Conservation (phyloP, 805 yeast species). For the Candida rishiriensis region DNA sequence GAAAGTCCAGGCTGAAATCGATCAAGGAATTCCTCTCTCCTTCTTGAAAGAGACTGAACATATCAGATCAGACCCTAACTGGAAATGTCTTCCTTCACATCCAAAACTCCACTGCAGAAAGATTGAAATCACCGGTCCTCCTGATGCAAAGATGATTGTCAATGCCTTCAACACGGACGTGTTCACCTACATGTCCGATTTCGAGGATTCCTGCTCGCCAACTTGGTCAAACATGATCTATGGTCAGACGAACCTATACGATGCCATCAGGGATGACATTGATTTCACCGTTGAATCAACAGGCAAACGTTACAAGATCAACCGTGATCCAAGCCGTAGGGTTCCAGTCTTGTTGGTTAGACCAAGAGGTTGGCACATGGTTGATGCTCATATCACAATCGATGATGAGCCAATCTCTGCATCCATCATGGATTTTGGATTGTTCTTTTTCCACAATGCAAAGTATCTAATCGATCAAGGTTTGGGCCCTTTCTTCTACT, state of each 20-base stretch:
- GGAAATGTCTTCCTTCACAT: slow-evolving; percentile 73
- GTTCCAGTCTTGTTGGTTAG: slow-evolving; percentile 77
- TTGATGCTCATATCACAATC: slow-evolving; percentile 63
- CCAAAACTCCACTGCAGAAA: slow-evolving; percentile 72
- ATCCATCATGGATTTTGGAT: slow-evolving; percentile 73
- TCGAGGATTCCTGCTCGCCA: slow-evolving; percentile 81
- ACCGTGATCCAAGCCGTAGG: slow-evolving; percentile 43
- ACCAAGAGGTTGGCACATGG: slow-evolving; percentile 89
- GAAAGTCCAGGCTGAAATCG: slow-evolving; percentile 54
- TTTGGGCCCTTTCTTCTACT: slow-evolving; percentile 74
- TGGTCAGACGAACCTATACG: slow-evolving; percentile 77
- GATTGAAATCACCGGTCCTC: slow-evolving; percentile 83
- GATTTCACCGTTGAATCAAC: slow-evolving; percentile 37
- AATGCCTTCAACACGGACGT: slow-evolving; percentile 77
- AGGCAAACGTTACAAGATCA: slow-evolving; percentile 37
- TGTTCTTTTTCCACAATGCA: slow-evolving; percentile 75
- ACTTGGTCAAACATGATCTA: slow-evolving; percentile 77
- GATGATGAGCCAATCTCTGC: slow-evolving; percentile 78
- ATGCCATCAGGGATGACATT: slow-evolving; percentile 67
- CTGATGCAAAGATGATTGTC: slow-evolving; percentile 78
- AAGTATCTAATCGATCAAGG: slow-evolving; percentile 56
- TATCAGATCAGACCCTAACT: slow-evolving; percentile 66
- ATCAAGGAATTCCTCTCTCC: slow-evolving; percentile 56
- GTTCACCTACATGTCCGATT: slow-evolving; percentile 82
- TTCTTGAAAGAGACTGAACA: slow-evolving; percentile 64